phyloP scores from a whole-genome alignment of 768 basidiomycete genomes.

The Mycena pura region DNA sequence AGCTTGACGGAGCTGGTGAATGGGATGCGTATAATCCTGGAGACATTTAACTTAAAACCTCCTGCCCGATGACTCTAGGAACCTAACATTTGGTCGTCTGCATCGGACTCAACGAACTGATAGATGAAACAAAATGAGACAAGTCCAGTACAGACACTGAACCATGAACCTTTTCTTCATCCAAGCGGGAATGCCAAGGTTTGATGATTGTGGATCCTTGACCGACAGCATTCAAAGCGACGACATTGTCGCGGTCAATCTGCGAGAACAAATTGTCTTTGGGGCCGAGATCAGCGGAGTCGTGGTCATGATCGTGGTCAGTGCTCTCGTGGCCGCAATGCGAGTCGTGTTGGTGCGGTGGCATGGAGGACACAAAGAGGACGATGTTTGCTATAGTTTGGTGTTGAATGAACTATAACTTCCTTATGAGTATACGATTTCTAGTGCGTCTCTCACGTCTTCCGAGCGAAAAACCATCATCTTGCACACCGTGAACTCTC shows the following conservation, averaged over 20 bases:
- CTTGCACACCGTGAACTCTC: too few species aligned
- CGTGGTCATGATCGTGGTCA: conserved; percentile 19
- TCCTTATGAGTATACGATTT: too few species aligned
- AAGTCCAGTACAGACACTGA: not conserved
- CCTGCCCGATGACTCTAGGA: not conserved
- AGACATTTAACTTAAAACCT: not conserved
- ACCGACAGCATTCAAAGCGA: conserved; percentile 73
- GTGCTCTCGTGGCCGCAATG: conserved; percentile 16
- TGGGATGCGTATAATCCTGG: conserved; percentile 82
- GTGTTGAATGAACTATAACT: too few species aligned
- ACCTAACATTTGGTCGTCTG: conserved; percentile 85
- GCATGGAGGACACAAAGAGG: too few species aligned
- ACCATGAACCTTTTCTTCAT: conserved; percentile 68
- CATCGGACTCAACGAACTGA: conserved; percentile 87
- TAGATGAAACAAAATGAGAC: conserved; percentile 11
- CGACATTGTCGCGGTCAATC: conserved; percentile 82
- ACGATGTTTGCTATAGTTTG: too few species aligned
- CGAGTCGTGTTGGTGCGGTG: conserved; percentile 19
- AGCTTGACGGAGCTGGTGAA: conserved; percentile 90
- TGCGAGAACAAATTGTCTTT: conserved; percentile 72
- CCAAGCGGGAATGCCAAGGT: conserved; percentile 81
- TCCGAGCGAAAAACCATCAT: too few species aligned
- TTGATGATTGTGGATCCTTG: conserved; percentile 73
- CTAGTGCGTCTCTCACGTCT: too few species aligned
- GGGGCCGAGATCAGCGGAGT: conserved; percentile 8